phyloP scores from a whole-genome alignment of 495 filamentous ascomycete genomes.

The Xylaria telfairii region DNA sequence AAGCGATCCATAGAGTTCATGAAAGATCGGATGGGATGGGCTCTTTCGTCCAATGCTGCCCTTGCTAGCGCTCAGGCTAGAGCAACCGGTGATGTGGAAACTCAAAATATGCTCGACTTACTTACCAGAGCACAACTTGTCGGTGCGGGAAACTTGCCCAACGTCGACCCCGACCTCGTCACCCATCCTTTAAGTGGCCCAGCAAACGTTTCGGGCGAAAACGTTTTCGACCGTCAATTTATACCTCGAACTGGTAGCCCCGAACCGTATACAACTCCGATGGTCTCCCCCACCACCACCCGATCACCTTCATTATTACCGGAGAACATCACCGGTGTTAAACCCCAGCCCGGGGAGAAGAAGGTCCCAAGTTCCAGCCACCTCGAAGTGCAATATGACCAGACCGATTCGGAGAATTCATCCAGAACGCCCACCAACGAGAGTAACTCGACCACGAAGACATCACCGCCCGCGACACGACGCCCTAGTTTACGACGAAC shows the following conservation, averaged over 20 bases:
- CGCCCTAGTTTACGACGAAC: slow-evolving; percentile 84
- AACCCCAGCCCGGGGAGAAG: slow-evolving; percentile 19
- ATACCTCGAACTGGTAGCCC: slow-evolving; percentile 60
- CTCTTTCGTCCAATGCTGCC: slow-evolving; percentile 58
- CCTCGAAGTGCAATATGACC: slow-evolving; percentile 25
- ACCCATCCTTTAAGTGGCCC: slow-evolving; percentile 77
- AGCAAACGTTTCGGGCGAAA: slow-evolving; percentile 66
- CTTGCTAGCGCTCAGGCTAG: slow-evolving; percentile 83
- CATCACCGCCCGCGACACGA: slow-evolving; percentile 60
- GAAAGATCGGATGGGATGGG: slow-evolving; percentile 90
- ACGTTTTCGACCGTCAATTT: slow-evolving; percentile 84
- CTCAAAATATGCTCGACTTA: slow-evolving; percentile 90
- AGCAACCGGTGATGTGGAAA: slow-evolving; percentile 80
- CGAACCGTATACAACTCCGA: slow-evolving; percentile 49
- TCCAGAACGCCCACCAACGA: slow-evolving; percentile 64
- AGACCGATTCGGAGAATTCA: slow-evolving; percentile 55
- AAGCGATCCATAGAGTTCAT: slow-evolving; percentile 97
- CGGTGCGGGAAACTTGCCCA: slow-evolving; percentile 57
- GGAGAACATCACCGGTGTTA: slow-evolving; percentile 14
- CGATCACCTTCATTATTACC: slow-evolving; percentile 23
- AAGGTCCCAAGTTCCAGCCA: slow-evolving; percentile 13
- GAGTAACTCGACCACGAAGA: slow-evolving; percentile 58
- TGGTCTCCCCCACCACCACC: slow-evolving; percentile 42
- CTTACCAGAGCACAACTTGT: slow-evolving; percentile 79
- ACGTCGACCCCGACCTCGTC: slow-evolving; percentile 48